Evolutionary conservation across 805 yeast species (phyloP), one percentile per base, ranked within the genome.

Genomic region (Kodamaea jinghongensis): DNA sequence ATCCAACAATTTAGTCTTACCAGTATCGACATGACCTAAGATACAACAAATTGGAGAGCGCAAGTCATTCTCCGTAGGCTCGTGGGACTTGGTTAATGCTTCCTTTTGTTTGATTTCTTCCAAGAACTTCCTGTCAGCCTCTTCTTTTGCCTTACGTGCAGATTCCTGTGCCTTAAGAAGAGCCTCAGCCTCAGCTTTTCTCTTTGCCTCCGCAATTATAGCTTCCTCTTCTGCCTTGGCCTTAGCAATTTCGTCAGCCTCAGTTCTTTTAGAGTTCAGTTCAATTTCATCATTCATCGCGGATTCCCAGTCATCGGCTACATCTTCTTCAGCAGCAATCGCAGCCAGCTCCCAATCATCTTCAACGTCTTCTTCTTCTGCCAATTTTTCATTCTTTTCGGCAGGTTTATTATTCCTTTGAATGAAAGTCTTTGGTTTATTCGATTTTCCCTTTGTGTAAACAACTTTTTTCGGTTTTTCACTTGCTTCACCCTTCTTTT

Each of bases 1-100:
- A 63, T 93, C 99, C 63, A 93, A 76, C 50, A 93, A 78, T 64
- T 93, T 93, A 51, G 99, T 93, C 70, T 93, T 93, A 82, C 99
- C 99, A 43, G 99, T 93, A 76, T 93, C 99, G 67, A 93, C 99
- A 74, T 93, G 99, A 62, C 99, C 99, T 65, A 93, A 77, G 58
- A 93, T 93, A 84, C 96, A 89, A 68, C 99, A 93, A 62, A 93
- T 93, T 49, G 99, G 99, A 48, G 99, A 93, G 70, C 99, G 96
- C 59, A 93, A 70, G 56, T 93, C 79, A 45, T 65, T 66, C 29
- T 70, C 70, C 6, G 61, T 47, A 9, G 54, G 43, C 15, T 55
- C 45, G n/a, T 53, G 40, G 7, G 47, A 36, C 31, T 43, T 44
- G 10, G 44, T 33, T 3, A 50, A 39, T 40, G 41, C 34, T 12